Base-by-base conservation (phyloP, 1,284 basidiomycete genomes). In the Ganoderma lingzhi region DNA sequence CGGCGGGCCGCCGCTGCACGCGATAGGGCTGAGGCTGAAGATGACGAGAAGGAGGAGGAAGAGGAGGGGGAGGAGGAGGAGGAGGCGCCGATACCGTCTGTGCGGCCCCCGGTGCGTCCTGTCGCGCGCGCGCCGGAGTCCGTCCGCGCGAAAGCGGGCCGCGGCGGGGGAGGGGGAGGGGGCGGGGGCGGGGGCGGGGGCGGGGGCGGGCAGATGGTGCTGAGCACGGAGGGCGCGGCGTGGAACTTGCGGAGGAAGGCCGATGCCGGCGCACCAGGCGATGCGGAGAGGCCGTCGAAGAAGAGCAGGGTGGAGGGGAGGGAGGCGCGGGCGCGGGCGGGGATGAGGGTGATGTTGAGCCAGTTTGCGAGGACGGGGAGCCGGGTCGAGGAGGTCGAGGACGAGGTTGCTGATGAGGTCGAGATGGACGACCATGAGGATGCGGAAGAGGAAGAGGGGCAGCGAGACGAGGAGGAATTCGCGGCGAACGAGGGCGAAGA, bases 281-380 rank as follows among this genome's bases (percentile, higher is more conserved):
- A 6, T 23, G 73, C 70, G 30, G 76, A 73, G 8, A 75, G 72
- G 6, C 75, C 74, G 60, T 71, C 59, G 70, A 79, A 76, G 73
- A 68, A 62, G 51, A 58, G 48, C 17, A 70, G 64, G n/a, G 72
- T 70, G n/a, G 75, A 71, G 65, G 69, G 69, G 41, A 64, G 17
- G 41, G 72, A 69, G 32, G 78, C 80, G 37, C 80, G 79, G 32
- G 78, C 80, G 37, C 80, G 79, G 51, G 74, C 78, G 62, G 81
- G 73, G 53, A 80, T 91, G 53, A 81, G 86, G 65, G 82, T 79
- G 60, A 82, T 79, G 58, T 76, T 93, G 65, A 82, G 80, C 62
- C 82, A 80, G 15, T 92, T 89, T 78, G 85, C 88, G n/a, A 82
- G 86, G 67, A 77, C 76, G 30, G 87, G 86, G n/a, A 86, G 80